phyloP scores from a whole-genome alignment of 768 basidiomycete species.

The Tephrocybe sp. region DNA sequence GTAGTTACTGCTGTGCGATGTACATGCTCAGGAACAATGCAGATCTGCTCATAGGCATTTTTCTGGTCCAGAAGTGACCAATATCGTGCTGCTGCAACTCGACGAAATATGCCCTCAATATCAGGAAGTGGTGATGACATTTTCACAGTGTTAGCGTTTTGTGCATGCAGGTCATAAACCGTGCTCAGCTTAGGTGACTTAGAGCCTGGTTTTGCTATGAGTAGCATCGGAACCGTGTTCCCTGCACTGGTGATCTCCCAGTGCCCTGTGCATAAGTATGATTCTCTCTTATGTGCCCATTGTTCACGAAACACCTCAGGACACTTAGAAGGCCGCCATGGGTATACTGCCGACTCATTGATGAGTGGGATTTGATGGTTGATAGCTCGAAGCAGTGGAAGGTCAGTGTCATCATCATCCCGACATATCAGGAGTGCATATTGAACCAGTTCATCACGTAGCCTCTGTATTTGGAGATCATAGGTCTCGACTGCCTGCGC shows the following conservation, averaged over 20 bases:
- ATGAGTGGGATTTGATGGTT: background rate
- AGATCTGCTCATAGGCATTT: background rate
- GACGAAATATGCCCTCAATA: background rate
- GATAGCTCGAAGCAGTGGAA: constrained; percentile 10
- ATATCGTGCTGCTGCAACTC: background rate
- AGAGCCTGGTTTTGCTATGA: background rate
- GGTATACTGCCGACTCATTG: background rate
- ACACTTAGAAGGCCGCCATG: background rate
- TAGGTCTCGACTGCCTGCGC: constrained; percentile 7
- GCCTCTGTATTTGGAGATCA: background rate
- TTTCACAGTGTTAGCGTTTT: background rate
- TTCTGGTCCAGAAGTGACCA: background rate
- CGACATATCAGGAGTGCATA: background rate
- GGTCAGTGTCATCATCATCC: constrained; percentile 22
- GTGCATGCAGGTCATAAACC: background rate
- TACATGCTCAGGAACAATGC: constrained; percentile 26
- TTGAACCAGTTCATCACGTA: no score
- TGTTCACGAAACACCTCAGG: background rate
- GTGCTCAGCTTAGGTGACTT: background rate
- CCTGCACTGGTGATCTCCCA: background rate
- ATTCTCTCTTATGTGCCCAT: background rate
- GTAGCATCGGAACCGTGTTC: background rate
- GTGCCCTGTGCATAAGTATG: background rate
- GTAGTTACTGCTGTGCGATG: constrained; percentile 22
- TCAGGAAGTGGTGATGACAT: background rate